Evolutionary conservation across 495 filamentous ascomycete genomes (phyloP).

Genomic region (Penicillium goetzii): DNA sequence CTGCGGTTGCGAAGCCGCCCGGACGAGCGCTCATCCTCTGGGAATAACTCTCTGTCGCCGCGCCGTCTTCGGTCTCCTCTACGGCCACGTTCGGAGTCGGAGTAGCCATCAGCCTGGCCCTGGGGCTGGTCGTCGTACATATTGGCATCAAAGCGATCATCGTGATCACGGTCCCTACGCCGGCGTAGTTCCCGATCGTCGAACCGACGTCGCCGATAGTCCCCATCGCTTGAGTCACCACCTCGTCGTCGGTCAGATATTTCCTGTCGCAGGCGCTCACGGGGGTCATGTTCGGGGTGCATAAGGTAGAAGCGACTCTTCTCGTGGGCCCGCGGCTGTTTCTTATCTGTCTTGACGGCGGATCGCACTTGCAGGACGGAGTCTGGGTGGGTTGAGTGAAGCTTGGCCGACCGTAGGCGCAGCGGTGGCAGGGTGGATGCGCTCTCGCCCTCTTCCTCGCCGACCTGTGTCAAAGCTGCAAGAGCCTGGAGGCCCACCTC

Average conservation of each 20-base stretch:
- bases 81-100: constrained; percentile 36
- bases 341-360: constrained; percentile 75
- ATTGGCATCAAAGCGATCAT: constrained; percentile 65
- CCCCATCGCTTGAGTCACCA: constrained; percentile 62
- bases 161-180: constrained; percentile 53
- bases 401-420: constrained; percentile 64
- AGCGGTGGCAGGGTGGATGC: constrained; percentile 45
- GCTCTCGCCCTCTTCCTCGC: constrained; percentile 39
- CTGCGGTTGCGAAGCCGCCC: constrained; percentile 64
- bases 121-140: constrained; percentile 72
- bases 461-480: constrained; percentile 57
- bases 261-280: constrained; percentile 64
- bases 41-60: constrained; percentile 56
- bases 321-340: constrained; percentile 73
- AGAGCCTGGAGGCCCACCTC: constrained; percentile 75
- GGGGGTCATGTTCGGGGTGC: constrained; percentile 85
- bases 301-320: constrained; percentile 89
- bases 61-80: constrained; percentile 30
- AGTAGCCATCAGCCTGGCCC: constrained; percentile 28
- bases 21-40: constrained; percentile 37
- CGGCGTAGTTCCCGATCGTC: constrained; percentile 60
- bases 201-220: constrained; percentile 60
- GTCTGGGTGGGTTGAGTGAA: constrained; percentile 66
- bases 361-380: constrained; percentile 71
- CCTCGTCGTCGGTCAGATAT: constrained; percentile 53